These are phyloP conservation scores for Heterobasidion annosum DNA, from an alignment of 1,284 basidiomycete species.

Conservation along the genomic window DNA sequence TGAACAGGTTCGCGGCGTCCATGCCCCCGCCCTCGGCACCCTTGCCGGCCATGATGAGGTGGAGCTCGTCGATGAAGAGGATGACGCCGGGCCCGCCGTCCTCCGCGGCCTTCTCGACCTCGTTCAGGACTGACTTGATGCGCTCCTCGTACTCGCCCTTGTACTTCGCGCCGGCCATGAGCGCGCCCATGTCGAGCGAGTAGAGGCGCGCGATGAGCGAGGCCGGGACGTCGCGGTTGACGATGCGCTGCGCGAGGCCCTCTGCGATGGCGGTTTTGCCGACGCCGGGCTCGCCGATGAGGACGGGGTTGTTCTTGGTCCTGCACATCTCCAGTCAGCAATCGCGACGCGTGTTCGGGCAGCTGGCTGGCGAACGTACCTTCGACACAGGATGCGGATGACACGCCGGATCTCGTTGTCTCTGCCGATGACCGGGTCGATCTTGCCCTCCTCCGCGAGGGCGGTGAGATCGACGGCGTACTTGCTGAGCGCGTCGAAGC, in stretches of 20 bases:
- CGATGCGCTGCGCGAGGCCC: constrained; percentile 92
- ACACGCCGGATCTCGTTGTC: constrained; percentile 83
- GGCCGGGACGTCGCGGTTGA: constrained; percentile 94
- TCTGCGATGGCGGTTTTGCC: constrained; percentile 94
- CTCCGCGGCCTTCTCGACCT: constrained; percentile 88
- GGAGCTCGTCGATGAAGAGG: constrained; percentile 93
- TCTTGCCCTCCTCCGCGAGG: constrained; percentile 83
- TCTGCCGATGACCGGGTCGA: constrained; percentile 89
- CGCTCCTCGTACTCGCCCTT: constrained; percentile 98
- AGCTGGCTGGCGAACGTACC: constrained; percentile 27
- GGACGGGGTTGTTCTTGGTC: constrained; percentile 89
- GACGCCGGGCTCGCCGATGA: constrained; percentile 91
- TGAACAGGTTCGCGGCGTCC: constrained; percentile 86
- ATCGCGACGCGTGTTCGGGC: constrained; percentile 9
- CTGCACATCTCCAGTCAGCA: constrained; percentile 24
- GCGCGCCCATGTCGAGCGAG: constrained; percentile 88
- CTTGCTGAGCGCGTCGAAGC: constrained; percentile 81
- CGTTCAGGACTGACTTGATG: constrained; percentile 86
- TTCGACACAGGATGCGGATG: constrained; percentile 70
- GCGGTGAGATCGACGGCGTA: constrained; percentile 84
- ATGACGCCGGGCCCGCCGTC: constrained; percentile 76
- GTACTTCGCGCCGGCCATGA: constrained; percentile 95
- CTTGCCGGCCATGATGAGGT: constrained; percentile 85
- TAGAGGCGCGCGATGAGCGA: constrained; percentile 78
- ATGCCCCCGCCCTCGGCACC: constrained; percentile 71